Evolutionary conservation across 2,329 filamentous ascomycete genomes (phyloP).

Genomic region (Scedosporium dehoogii): DNA sequence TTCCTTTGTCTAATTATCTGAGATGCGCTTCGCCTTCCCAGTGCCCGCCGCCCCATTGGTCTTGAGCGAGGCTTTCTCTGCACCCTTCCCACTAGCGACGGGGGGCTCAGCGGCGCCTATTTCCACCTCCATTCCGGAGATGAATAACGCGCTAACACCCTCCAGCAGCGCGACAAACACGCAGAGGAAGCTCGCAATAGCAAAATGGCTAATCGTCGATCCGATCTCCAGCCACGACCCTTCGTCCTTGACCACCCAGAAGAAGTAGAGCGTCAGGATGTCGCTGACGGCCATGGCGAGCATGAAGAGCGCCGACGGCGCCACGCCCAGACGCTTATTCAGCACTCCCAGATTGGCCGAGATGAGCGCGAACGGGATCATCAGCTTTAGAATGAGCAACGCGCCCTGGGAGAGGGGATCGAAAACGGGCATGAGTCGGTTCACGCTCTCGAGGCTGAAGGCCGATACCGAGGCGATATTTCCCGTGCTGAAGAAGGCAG

Average conservation of each 20-base stretch:
- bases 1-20: too few species aligned
- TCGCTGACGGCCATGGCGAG: slow-evolving; percentile 86
- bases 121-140: slow-evolving; percentile 66
- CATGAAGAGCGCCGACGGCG: slow-evolving; percentile 87
- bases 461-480: slow-evolving; percentile 91
- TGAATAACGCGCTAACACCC: slow-evolving; percentile 72
- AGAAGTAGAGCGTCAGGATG: slow-evolving; percentile 88
- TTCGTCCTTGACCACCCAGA: slow-evolving; percentile 94
- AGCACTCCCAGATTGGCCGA: slow-evolving; percentile 91
- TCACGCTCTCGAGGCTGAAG: slow-evolving; percentile 87
- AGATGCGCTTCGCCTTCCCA: too few species aligned
- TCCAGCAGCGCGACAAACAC: slow-evolving; percentile 87
- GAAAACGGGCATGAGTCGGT: slow-evolving; percentile 80
- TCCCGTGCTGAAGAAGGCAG: slow-evolving; percentile 92
- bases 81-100: slow-evolving; percentile 15
- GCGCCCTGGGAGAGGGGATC: slow-evolving; percentile 87
- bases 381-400: slow-evolving; percentile 75
- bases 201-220: slow-evolving; percentile 91
- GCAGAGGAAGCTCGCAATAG: slow-evolving; percentile 80
- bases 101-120: slow-evolving; percentile 9
- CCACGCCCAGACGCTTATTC: slow-evolving; percentile 73
- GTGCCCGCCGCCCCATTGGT: too few species aligned
- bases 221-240: slow-evolving; percentile 97
- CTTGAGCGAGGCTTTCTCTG: background rate
- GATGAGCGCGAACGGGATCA: slow-evolving; percentile 88